These are phyloP conservation scores for Eutrema salsugineum DNA, from an alignment of 441 rosid genomes.

Conservation along the genomic window DNA sequence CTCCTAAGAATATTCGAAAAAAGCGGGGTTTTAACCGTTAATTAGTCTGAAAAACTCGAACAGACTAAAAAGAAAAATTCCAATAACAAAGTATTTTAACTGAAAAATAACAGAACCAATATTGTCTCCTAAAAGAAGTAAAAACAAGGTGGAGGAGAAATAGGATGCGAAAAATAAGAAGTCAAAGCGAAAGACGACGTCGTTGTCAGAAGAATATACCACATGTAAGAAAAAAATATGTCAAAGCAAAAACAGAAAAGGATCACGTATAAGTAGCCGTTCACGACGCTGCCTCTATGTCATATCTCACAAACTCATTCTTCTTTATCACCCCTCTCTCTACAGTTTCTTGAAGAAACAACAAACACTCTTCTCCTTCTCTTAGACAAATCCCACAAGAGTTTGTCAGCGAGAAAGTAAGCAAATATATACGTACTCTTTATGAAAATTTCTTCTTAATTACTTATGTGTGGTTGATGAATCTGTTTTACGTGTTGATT, in stretches of 20 bases:
- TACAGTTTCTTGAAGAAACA: constrained; percentile 4
- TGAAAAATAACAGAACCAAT: constrained; percentile 10
- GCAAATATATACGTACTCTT: not conserved
- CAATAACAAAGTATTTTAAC: not conserved
- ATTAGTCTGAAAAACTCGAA: not conserved
- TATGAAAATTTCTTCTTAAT: constrained; percentile 5
- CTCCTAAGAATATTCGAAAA: constrained; percentile 9
- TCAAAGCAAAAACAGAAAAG: constrained; percentile 23
- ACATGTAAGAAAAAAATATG: constrained; percentile 15
- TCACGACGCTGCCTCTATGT: not conserved
- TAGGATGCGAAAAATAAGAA: not conserved
- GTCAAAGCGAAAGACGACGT: constrained; percentile 18
- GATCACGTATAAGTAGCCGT: constrained; percentile 16
- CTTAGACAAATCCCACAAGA: not conserved
- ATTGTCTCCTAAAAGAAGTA: constrained; percentile 21
- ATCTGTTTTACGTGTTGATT: not conserved
- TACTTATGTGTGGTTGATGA: not conserved
- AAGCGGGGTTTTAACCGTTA: constrained; percentile 5
- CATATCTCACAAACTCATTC: constrained; percentile 7
- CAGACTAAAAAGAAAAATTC: not conserved
- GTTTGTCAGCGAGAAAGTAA: not conserved
- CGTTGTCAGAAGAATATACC: constrained; percentile 29
- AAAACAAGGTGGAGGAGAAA: constrained; percentile 1
- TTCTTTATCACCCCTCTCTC: not conserved
- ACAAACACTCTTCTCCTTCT: not conserved